These are phyloP conservation scores for Cladosporium sp. DNA, from an alignment of 2,329 filamentous ascomycete genomes.

Conservation along the genomic window DNA sequence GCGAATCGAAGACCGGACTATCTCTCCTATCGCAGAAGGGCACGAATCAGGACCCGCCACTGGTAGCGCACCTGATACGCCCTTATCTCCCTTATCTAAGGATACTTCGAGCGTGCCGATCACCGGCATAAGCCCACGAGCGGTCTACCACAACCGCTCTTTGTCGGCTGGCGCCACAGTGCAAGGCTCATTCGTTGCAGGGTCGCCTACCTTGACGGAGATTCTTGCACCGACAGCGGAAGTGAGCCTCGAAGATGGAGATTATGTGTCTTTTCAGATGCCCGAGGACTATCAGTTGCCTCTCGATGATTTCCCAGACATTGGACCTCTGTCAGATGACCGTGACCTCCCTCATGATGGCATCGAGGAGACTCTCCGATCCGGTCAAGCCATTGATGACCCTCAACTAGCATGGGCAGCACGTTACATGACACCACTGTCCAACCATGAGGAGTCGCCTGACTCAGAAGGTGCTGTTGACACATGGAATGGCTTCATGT, in stretches of 20 bases:
- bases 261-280: conserved; percentile 18
- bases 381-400: conserved; percentile 10
- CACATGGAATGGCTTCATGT: conserved; percentile 25
- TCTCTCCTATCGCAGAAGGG: conserved; percentile 15
- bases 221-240: conserved; percentile 27
- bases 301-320: conserved; percentile 11
- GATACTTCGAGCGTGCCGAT: conserved; percentile 18
- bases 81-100: conserved; percentile 17
- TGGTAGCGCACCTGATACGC: conserved; percentile 16
- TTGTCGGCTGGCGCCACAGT: conserved; percentile 1
- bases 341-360: background rate
- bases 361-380: conserved; percentile 11
- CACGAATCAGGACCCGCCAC: background rate
- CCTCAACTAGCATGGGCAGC: conserved; percentile 18
- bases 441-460: background rate
- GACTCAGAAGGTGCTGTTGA: conserved; percentile 9
- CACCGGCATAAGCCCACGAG: conserved; percentile 14
- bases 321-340: conserved; percentile 8
- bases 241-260: conserved; percentile 9
- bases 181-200: conserved; percentile 13
- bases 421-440: conserved; percentile 6
- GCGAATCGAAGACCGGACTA: background rate
- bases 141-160: background rate
- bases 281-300: conserved; percentile 18
- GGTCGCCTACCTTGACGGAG: conserved; percentile 35